Percentiles rank a stretch among this genome's conserved stretches.
Evolutionary conservation across 257 asterid species (phyloP).

Genomic region (Dorcoceras hygrometricum): DNA sequence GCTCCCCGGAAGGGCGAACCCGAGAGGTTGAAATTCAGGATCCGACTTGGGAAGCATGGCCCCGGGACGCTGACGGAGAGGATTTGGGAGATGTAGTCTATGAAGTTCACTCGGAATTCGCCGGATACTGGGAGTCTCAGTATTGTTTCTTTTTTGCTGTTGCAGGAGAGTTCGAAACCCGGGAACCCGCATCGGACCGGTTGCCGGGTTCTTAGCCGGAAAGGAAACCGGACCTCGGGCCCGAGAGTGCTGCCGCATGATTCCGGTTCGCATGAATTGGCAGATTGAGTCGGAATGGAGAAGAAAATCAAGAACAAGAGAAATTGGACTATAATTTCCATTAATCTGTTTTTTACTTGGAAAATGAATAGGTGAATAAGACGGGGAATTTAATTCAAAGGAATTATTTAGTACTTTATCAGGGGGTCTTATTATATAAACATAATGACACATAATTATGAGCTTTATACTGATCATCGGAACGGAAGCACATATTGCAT

Average conservation of each 20-base stretch:
- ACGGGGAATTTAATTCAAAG: too few relatives aligned
- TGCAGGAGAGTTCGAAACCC: constrained; percentile 72
- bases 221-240: constrained; percentile 69
- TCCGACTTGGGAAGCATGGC: constrained; percentile 52
- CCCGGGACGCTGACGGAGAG: constrained; percentile 55
- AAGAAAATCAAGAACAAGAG: constrained; percentile 21
- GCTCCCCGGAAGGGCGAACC: constrained; percentile 46
- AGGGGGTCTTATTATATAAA: too few relatives aligned
- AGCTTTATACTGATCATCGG: too few relatives aligned
- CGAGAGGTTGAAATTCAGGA: constrained; percentile 39
- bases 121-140: constrained; percentile 63
- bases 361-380: too few relatives aligned
- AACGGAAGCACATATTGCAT: too few relatives aligned
- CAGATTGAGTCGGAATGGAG: constrained; percentile 24
- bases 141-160: constrained; percentile 44
- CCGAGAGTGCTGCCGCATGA: constrained; percentile 39
- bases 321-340: constrained; percentile 22
- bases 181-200: constrained; percentile 54
- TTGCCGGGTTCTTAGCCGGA: constrained; percentile 42
- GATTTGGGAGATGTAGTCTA: constrained; percentile 50
- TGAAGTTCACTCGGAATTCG: constrained; percentile 54
- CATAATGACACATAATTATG: too few relatives aligned
- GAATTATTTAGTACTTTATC: too few relatives aligned
- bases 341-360: neutral
- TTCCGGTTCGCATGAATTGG: constrained; percentile 39